phyloP scores from a whole-genome alignment of 305 asterid genomes.

The Ajuga reptans region DNA sequence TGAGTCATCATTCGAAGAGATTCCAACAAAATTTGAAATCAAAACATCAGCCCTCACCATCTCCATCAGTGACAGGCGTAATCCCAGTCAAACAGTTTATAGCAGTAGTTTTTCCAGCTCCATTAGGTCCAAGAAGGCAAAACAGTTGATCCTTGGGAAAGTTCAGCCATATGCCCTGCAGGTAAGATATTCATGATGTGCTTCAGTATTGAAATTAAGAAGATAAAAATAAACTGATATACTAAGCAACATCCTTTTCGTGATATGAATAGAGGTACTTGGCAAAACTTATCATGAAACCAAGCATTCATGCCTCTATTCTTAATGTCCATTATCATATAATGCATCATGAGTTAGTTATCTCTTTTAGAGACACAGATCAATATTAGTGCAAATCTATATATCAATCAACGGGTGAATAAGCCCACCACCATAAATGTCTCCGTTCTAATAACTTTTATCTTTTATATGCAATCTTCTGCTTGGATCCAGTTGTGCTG shows the following conservation, averaged over 20 bases:
- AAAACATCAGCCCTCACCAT: slow-evolving; percentile 51
- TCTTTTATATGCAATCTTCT: not conserved
- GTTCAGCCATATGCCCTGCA: slow-evolving; percentile 87
- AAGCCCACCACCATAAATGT: not conserved
- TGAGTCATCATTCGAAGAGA: slow-evolving; percentile 18
- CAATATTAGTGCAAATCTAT: not conserved
- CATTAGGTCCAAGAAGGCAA: slow-evolving; percentile 94
- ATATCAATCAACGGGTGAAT: not conserved
- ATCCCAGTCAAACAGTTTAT: slow-evolving; percentile 91
- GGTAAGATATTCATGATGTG: slow-evolving; percentile 1
- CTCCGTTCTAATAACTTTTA: not conserved
- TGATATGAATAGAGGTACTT: not conserved
- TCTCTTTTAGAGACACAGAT: not conserved
- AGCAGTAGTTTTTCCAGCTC: slow-evolving; percentile 91
- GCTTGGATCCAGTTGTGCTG: not conserved
- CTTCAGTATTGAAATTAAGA: slow-evolving; percentile 8
- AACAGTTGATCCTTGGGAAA: slow-evolving; percentile 79
- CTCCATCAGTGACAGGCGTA: slow-evolving; percentile 82
- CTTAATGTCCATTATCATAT: not conserved
- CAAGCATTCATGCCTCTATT: not conserved
- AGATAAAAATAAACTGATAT: slow-evolving; percentile 6
- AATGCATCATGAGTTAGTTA: not conserved
- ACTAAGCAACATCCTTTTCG: not conserved
- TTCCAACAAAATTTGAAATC: not conserved
- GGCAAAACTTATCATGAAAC: not conserved